phyloP scores from a whole-genome alignment of 2,329 filamentous ascomycete species.

The Coniella lustricola region DNA sequence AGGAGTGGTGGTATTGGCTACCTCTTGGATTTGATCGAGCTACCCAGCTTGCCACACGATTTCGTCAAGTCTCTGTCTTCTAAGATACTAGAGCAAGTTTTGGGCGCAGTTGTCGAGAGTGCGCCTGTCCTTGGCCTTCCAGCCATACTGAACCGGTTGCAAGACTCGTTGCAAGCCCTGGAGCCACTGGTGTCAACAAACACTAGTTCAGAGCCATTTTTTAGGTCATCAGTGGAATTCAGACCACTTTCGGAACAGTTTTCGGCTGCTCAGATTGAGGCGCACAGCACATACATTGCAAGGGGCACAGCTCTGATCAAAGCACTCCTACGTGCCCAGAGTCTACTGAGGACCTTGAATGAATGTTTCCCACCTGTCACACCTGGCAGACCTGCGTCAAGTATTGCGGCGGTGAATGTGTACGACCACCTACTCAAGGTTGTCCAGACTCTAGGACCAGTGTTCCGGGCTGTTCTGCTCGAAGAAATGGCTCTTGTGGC shows the following conservation, averaged over 20 bases:
- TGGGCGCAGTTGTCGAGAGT: constrained; percentile 72
- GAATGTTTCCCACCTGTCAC: constrained; percentile 67
- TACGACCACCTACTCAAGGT: constrained; percentile 76
- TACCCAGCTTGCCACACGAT: constrained; percentile 71
- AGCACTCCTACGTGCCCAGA: constrained; percentile 68
- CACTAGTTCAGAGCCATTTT: constrained; percentile 56
- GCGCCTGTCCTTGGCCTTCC: constrained; percentile 77
- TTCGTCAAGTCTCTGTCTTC: constrained; percentile 62
- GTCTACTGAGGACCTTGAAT: constrained; percentile 66
- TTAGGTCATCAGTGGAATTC: constrained; percentile 56
- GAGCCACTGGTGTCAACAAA: constrained; percentile 55
- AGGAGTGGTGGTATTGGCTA: constrained; percentile 74
- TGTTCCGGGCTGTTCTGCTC: constrained; percentile 74
- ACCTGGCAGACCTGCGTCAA: constrained; percentile 55
- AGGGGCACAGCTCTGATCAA: constrained; percentile 74
- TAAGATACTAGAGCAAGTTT: constrained; percentile 63
- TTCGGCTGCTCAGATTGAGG: constrained; percentile 10
- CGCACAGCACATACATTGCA: constrained; percentile 27
- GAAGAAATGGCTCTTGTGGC: constrained; percentile 74
- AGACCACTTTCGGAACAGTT: constrained; percentile 27
- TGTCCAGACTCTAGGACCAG: constrained; percentile 65
- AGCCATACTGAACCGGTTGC: constrained; percentile 68
- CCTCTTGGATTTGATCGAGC: constrained; percentile 74
- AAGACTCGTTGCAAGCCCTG: constrained; percentile 61
- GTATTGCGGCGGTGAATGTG: constrained; percentile 72